A percentile compares a stretch with the other conserved stretches of the same genome.
These are phyloP conservation scores for Flammula alnicola DNA, from an alignment of 1,284 basidiomycete genomes.

Conservation along the genomic window DNA sequence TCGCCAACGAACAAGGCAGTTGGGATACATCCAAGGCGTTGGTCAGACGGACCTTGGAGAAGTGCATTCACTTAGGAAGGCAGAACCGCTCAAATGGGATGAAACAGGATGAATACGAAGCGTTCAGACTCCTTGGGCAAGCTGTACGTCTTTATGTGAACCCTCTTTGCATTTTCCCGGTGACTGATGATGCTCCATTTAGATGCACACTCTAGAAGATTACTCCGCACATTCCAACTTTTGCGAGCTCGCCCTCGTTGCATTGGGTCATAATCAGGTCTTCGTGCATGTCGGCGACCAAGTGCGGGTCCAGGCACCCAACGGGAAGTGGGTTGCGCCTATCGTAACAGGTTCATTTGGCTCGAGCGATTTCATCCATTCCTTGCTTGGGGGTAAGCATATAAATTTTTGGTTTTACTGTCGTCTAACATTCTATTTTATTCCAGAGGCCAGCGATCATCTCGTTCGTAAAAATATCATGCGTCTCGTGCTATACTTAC, in stretches of 20 bases:
- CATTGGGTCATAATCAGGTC: constrained; percentile 76
- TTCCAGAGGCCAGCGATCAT: constrained; percentile 71
- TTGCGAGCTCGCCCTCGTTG: constrained; percentile 79
- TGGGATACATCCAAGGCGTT: constrained; percentile 93
- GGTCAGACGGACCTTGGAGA: constrained; percentile 78
- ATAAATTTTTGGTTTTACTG: not conserved
- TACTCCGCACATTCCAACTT: constrained; percentile 92
- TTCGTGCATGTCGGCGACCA: constrained; percentile 92
- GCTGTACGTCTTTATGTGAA: constrained; percentile 48
- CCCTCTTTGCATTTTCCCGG: too few relatives aligned
- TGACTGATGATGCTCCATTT: not conserved
- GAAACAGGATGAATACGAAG: constrained; percentile 83
- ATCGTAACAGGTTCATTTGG: constrained; percentile 92
- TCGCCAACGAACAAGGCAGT: constrained; percentile 79
- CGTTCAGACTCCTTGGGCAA: constrained; percentile 78
- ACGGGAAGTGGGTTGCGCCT: constrained; percentile 79
- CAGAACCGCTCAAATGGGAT: constrained; percentile 59
- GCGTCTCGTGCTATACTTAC: constrained; percentile 3
- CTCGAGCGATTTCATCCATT: constrained; percentile 85
- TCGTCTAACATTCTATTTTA: constrained; percentile 10
- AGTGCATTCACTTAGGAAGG: constrained; percentile 70
- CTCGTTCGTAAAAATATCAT: constrained; percentile 50
- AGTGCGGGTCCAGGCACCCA: constrained; percentile 76
- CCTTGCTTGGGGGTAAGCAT: constrained; percentile 64
- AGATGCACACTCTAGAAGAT: constrained; percentile 84